Evolutionary conservation across 768 basidiomycete genomes (phyloP), one percentile per base, ranked within the genome.

Genomic region (Xerocomellus chrysenteron): DNA sequence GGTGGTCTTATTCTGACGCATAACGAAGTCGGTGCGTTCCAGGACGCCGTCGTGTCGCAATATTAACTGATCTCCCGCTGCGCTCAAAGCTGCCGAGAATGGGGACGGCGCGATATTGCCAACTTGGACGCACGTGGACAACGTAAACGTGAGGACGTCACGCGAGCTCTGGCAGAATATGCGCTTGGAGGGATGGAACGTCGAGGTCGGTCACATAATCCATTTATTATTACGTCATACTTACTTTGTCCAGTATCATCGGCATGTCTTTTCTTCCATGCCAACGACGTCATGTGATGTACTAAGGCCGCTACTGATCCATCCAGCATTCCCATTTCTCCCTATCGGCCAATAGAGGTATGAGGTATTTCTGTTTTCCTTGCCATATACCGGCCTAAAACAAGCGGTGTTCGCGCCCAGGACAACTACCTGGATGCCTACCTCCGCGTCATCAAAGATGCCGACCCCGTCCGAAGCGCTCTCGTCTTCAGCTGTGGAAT

Each of bases 381-480:
- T 55, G 5, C 16, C 12, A 52, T 41, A 21, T 41, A 5, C 26
- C 32, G 9, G 26, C 26, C 47, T 51, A 53, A 47, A 50, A 24
- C n/a, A 47, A n/a, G 37, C 49, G 2, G 14, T 50, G 21, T 41
- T 19, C 32, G 13, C 19, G 13, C 32, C 2, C 57, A 91, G 86
- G 91, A 97, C 71, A 94, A 95, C 66, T 98, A 99, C 71, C 84
- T 99, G 17, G 97, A 98, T 71, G 90, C 91, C 1, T 99, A 98
- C 69, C 78, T 95, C 19, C 80, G 79, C 4, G 86, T 96, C 35
- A 88, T 99, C 56, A 83, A 85, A 59, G 73, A 81, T 39, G 83
- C 88, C 0, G 91, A 96, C 64, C 95, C 96, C 2, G 74, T 87
- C 4, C 77, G 78, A 17, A 94, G 93, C 0, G 86, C 90, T 0